Evolutionary conservation across 2,329 filamentous ascomycete genomes (phyloP).

Genomic region (Ophiosphaerella korrae): DNA sequence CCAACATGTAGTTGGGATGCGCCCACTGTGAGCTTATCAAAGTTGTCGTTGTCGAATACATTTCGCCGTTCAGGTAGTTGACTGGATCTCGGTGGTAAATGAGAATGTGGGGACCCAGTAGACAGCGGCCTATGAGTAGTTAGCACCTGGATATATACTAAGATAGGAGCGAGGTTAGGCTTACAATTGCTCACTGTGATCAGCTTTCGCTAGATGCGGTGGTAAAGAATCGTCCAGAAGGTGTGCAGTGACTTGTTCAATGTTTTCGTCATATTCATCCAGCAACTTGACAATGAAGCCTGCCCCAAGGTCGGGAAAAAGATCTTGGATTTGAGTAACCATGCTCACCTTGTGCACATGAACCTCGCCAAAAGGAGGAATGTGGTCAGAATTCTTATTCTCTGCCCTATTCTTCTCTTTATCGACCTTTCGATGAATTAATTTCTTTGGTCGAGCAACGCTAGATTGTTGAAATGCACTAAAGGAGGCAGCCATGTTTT

Average conservation of each 20-base stretch:
- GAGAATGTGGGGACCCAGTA: conserved; percentile 25
- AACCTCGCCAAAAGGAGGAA: conserved; percentile 53
- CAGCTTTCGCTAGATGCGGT: conserved; percentile 65
- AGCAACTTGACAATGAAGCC: conserved; percentile 80
- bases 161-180: conserved; percentile 1
- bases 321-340: conserved; percentile 87
- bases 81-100: conserved; percentile 64
- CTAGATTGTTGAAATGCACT: conserved; percentile 62
- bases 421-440: conserved; percentile 62
- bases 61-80: conserved; percentile 68
- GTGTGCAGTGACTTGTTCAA: conserved; percentile 80
- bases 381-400: conserved; percentile 43
- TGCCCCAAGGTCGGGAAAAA: conserved; percentile 86
- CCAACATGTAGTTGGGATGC: conserved; percentile 77
- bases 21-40: conserved; percentile 71
- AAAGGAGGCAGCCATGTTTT: conserved; percentile 65
- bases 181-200: conserved; percentile 69
- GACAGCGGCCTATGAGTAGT: conserved; percentile 24
- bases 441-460: conserved; percentile 57
- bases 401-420: conserved; percentile 66
- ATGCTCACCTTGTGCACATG: conserved; percentile 84
- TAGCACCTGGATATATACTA: conserved; percentile 6
- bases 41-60: conserved; percentile 75
- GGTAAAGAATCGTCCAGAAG: conserved; percentile 80
- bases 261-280: conserved; percentile 76